Base-by-base conservation (phyloP, 257 asterid species). In the Ophiorrhiza pumila region DNA sequence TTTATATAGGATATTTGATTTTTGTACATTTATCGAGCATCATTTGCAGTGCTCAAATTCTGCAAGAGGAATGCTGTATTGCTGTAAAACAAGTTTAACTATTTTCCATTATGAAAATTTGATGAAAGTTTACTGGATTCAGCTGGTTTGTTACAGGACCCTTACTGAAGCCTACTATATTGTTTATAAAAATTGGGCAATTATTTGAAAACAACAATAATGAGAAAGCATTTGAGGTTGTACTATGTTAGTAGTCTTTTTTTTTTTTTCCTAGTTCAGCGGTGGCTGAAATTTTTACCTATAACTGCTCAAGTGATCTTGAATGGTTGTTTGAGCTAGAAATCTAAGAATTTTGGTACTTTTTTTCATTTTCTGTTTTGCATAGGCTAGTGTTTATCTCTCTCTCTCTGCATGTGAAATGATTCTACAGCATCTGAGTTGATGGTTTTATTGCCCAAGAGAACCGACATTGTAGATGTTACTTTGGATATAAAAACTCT, bases 391-490 rank as follows among this genome's bases (percentile, higher is more conserved):
- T 59, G 55, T 42, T 23, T 62, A 42, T 20, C 27, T 37, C 39
- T 69, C n/a, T n/a, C 23, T 37, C 7, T 50, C 34, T 43, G 31
- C 47, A 27, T 76, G 87, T 94, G 85, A 53, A 91, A 85, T 20
- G 95, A 85, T 57, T 86, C 93, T 46, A 80, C 84, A 4, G 78
- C 95, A 42, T 71, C 69, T 74, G 96, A 84, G 81, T 88, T 90
- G 22, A 81, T 90, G 85, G 76, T 89, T 72, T 83, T 85, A 60
- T 68, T 83, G 41, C 87, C 98, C 12, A 93, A 90, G 85, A 74
- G 97, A 74, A 89, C 98, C 46, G 90, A 87, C 84, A n/a, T n/a
- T n/a, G n/a, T n/a, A n/a, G n/a, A n/a, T n/a, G n/a, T n/a, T n/a
- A n/a, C n/a, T n/a, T n/a, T n/a, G n/a, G n/a, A n/a, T n/a, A n/a